Evolutionary conservation across 177 flowering plant species (phyloP).

Genomic region (Vitis hybrid): DNA sequence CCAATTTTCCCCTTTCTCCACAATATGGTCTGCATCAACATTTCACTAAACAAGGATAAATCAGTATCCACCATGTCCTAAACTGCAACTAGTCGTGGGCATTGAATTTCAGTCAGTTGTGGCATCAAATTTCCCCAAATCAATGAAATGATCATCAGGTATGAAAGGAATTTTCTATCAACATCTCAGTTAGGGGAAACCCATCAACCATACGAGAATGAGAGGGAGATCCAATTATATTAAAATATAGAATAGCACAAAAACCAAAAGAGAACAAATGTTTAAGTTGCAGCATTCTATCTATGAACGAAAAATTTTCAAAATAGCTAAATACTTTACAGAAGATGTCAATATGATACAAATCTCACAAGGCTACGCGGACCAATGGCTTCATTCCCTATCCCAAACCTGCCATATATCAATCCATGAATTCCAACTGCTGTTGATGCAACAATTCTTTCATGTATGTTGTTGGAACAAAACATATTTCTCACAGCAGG

Average conservation of each 20-base stretch:
- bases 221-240: not conserved
- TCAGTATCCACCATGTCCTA: too few species aligned
- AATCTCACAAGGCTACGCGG: constrained; percentile 30
- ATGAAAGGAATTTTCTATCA: too few species aligned
- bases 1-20: too few species aligned
- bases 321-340: constrained; percentile 20
- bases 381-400: constrained; percentile 54
- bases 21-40: too few species aligned
- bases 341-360: constrained; percentile 20
- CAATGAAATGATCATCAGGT: too few species aligned
- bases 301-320: constrained; percentile 9
- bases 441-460: not conserved
- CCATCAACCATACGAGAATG: not conserved
- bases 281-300: not conserved
- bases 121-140: too few species aligned
- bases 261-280: not conserved
- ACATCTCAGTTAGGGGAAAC: too few species aligned
- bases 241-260: not conserved
- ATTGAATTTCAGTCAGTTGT: too few species aligned
- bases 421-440: constrained; percentile 18
- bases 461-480: constrained; percentile 2
- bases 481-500: constrained; percentile 8
- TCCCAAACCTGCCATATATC: constrained; percentile 15
- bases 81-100: too few species aligned
- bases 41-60: too few species aligned